These are phyloP conservation scores for Hymenoscyphus occultus DNA, from an alignment of 2,329 filamentous ascomycete species.

Conservation along the genomic window DNA sequence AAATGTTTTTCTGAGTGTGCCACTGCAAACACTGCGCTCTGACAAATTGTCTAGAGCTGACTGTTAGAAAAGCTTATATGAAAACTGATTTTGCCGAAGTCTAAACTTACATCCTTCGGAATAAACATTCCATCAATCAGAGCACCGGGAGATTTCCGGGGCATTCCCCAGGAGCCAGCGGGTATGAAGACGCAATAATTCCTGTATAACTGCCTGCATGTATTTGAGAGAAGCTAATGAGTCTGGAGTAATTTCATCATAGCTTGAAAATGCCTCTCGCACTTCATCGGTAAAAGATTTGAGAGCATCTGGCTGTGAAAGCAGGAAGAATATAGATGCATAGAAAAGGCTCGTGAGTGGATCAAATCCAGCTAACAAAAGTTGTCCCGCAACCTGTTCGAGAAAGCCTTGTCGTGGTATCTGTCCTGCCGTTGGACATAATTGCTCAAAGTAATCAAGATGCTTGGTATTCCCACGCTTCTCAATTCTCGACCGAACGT, in stretches of 20 bases:
- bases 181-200: conserved; percentile 7
- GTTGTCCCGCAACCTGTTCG: neutral
- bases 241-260: neutral
- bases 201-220: conserved; percentile 3
- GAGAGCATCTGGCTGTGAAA: conserved; percentile 2
- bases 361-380: conserved; percentile 8
- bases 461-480: conserved; percentile 1
- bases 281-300: neutral
- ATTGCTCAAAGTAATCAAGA: neutral
- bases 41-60: neutral
- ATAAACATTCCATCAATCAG: neutral
- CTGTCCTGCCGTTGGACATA: neutral
- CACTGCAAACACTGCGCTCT: neutral
- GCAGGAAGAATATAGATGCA: conserved; percentile 8
- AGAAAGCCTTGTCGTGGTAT: neutral
- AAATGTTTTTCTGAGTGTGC: neutral
- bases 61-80: neutral
- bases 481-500: neutral
- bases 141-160: neutral
- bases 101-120: neutral
- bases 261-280: neutral
- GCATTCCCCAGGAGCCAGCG: neutral
- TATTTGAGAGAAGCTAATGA: neutral
- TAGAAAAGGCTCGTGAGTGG: conserved; percentile 10
- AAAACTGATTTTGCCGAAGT: neutral